Evolutionary conservation across 768 basidiomycete species (phyloP).

Genomic region (Boletus speciosus): DNA sequence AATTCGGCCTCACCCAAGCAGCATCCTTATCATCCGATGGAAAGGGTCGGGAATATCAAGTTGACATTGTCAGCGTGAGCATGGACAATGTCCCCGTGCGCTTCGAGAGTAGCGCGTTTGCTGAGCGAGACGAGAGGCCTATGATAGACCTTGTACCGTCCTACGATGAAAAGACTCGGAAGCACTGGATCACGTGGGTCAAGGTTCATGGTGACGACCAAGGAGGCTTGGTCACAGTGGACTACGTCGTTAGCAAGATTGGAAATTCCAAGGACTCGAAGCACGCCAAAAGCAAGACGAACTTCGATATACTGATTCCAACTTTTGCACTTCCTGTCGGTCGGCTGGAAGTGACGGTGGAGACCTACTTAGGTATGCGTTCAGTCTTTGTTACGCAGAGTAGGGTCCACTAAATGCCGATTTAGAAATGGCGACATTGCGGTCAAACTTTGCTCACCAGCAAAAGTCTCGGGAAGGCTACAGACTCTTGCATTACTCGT

Average conservation of each 20-base stretch:
- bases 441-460: conserved; percentile 58
- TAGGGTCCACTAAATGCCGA: conserved; percentile 29
- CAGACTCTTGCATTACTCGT: conserved; percentile 53
- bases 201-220: conserved; percentile 53
- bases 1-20: conserved; percentile 66
- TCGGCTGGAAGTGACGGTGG: conserved; percentile 59
- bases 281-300: conserved; percentile 29
- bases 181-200: conserved; percentile 65
- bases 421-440: conserved; percentile 41
- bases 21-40: conserved; percentile 16
- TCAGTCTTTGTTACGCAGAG: background rate
- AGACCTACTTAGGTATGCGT: conserved; percentile 48
- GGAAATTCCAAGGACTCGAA: conserved; percentile 23
- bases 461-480: conserved; percentile 38
- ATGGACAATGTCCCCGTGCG: conserved; percentile 63
- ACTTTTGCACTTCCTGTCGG: conserved; percentile 71
- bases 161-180: conserved; percentile 52
- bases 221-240: conserved; percentile 52
- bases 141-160: conserved; percentile 37
- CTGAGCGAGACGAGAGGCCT: conserved; percentile 34
- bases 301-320: conserved; percentile 56
- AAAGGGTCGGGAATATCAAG: conserved; percentile 35
- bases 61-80: conserved; percentile 53
- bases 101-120: conserved; percentile 48
- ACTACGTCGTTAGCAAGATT: conserved; percentile 56